Base-by-base conservation (phyloP, 257 asterid species). In the Scutellaria galericulata region DNA sequence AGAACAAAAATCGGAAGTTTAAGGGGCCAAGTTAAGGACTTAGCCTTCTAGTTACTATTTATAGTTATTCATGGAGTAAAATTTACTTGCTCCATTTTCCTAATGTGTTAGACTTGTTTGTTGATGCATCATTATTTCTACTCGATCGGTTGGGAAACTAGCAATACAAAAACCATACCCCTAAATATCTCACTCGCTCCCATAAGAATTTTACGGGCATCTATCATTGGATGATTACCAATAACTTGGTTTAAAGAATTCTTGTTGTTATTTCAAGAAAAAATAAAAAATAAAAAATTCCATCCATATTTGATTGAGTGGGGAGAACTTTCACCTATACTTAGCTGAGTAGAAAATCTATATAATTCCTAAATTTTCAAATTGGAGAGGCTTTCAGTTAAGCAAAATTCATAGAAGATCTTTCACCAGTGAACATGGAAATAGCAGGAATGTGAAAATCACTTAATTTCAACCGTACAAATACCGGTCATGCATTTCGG, bases 391-490 rank as follows among this genome's bases (percentile, higher is more conserved):
- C 15, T 50, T 40, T 57, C 2, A 51, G 64, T 53, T 54, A 68
- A 39, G 53, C 54, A 40, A 41, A 63, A 68, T 40, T 54, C 22
- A 68, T 5, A n/a, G 52, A 61, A 61, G 54, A 54, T 22, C 40
- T 20, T 24, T 14, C 53, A 37, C 52, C 20, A 37, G 7, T 1
- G 22, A 39, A 60, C 37, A 45, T 42, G 35, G 41, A 68, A 39
- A 20, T 53, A 41, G 51, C 39, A 54, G n/a, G 45, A 39, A 69
- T 40, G 37, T 2, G 57, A 41, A 56, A 52, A 56, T 31, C 45
- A 56, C 8, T 14, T 0, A 61, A 56, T 44, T 44, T 15, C 64
- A 70, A 35, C 75, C 22, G 42, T n/a, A 40, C 35, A 24, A 44
- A 52, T 37, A 51, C 24, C 66, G 42, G 66, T 22, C 15, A 6